Evolutionary conservation across 495 filamentous ascomycete species (phyloP).

Genomic region (Venustampulla echinocandica): DNA sequence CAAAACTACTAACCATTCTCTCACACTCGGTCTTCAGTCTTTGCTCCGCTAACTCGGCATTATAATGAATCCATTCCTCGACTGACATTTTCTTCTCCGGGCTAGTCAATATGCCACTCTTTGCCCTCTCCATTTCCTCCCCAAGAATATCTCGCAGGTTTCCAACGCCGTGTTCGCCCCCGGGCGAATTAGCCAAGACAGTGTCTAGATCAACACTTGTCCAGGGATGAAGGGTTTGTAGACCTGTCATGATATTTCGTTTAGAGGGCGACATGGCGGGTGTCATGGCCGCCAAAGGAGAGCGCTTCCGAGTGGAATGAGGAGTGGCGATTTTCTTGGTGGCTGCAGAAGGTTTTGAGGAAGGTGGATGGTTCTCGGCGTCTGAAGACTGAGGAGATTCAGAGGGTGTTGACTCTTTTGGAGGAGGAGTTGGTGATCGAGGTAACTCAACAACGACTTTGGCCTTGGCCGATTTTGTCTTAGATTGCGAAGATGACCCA

Average conservation of each 20-base stretch:
- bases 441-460: neutral
- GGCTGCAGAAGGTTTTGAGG: conserved; percentile 40
- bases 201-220: conserved; percentile 61
- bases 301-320: conserved; percentile 28
- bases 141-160: conserved; percentile 9
- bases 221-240: conserved; percentile 62
- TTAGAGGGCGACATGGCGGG: conserved; percentile 58
- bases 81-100: conserved; percentile 86
- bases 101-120: conserved; percentile 51
- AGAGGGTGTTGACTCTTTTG: conserved; percentile 33
- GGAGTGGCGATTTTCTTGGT: conserved; percentile 17
- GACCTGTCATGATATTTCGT: conserved; percentile 46
- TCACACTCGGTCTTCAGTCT: conserved; percentile 74
- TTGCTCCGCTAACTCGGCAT: conserved; percentile 70
- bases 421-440: conserved; percentile 16
- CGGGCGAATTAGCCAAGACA: conserved; percentile 35
- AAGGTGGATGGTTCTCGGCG: conserved; percentile 69
- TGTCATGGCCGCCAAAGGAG: conserved; percentile 45
- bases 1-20: conserved; percentile 66
- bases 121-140: conserved; percentile 32
- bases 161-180: conserved; percentile 2
- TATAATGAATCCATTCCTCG: conserved; percentile 81
- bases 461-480: conserved; percentile 9
- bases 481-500: neutral
- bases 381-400: conserved; percentile 70